These are phyloP conservation scores for Monosiga brevicollis DNA, from an alignment of 78 protist species.

Conservation along the genomic window DNA sequence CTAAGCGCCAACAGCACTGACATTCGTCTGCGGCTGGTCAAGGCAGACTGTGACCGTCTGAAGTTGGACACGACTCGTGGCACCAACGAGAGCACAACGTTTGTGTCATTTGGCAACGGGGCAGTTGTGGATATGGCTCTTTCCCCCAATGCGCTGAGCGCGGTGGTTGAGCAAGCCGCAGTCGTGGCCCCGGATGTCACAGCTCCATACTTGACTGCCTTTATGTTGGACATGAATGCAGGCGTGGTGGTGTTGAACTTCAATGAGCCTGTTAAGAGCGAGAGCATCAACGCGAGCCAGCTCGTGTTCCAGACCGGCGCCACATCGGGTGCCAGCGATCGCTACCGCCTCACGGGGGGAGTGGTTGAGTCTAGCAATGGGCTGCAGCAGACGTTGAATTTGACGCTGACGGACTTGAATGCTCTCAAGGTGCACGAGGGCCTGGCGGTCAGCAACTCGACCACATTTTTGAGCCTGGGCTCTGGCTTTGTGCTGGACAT, in stretches of 20 bases:
- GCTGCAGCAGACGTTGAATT: neutral
- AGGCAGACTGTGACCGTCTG: neutral
- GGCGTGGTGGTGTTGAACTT: neutral
- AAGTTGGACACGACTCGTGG: neutral
- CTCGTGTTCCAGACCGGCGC: neutral
- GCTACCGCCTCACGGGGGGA: neutral
- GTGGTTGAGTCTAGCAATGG: neutral
- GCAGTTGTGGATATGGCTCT: neutral
- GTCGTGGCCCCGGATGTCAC: neutral
- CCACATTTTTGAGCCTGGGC: neutral
- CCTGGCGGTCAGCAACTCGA: neutral
- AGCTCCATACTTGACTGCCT: neutral
- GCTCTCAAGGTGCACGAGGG: neutral
- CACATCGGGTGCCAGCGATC: neutral
- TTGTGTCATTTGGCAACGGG: neutral
- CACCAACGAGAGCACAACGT: neutral
- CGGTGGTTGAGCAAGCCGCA: neutral
- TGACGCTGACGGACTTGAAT: neutral
- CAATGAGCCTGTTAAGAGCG: neutral
- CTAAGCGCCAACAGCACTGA: too few species aligned
- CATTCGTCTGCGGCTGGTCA: too few species aligned
- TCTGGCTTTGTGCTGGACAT: neutral
- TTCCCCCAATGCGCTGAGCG: neutral
- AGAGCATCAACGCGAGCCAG: neutral
- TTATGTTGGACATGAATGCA: neutral